Conservation (phyloP, 2,329 filamentous ascomycete species). For the Exophiala dermatitidis region DNA sequence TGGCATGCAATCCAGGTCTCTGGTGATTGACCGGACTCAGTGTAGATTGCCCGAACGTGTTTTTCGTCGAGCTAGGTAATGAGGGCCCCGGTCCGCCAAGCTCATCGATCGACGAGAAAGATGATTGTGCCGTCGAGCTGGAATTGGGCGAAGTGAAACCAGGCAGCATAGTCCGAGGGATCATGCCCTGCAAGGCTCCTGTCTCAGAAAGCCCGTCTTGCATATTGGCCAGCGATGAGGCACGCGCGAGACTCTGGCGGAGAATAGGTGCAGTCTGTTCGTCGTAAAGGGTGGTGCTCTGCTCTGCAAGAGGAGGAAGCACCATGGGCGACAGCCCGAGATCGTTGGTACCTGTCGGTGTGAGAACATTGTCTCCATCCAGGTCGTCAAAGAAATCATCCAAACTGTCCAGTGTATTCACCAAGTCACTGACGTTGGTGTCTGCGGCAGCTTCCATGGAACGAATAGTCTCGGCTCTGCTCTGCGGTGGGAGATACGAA, state of each 20-base stretch:
- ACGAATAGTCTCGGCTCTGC: slow-evolving; percentile 80
- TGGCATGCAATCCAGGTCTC: slow-evolving; percentile 68
- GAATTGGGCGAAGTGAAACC: slow-evolving; percentile 18
- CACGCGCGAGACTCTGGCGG: slow-evolving; percentile 68
- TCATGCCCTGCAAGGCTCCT: slow-evolving; percentile 50
- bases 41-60: slow-evolving; percentile 55
- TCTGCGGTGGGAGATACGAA: slow-evolving; percentile 63
- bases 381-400: slow-evolving; percentile 77
- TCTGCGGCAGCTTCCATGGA: slow-evolving; percentile 63
- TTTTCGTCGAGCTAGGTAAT: slow-evolving; percentile 51
- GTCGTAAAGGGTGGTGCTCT: slow-evolving; percentile 78
- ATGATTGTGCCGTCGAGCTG: slow-evolving; percentile 18
- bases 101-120: slow-evolving; percentile 25
- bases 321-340: slow-evolving; percentile 45
- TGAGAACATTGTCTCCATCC: slow-evolving; percentile 35
- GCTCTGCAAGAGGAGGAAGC: slow-evolving; percentile 54
- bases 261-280: slow-evolving; percentile 87
- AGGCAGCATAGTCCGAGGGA: slow-evolving; percentile 34
- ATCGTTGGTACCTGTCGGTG: slow-evolving; percentile 33
- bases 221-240: slow-evolving; percentile 66
- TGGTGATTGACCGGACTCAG: slow-evolving; percentile 78
- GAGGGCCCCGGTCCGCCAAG: slow-evolving; percentile 49
- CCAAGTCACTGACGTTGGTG: slow-evolving; percentile 71
- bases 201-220: slow-evolving; percentile 81
- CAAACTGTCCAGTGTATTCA: slow-evolving; percentile 68